phyloP scores from a whole-genome alignment of 495 filamentous ascomycete genomes.

The Aspergillus olivimuriae region DNA sequence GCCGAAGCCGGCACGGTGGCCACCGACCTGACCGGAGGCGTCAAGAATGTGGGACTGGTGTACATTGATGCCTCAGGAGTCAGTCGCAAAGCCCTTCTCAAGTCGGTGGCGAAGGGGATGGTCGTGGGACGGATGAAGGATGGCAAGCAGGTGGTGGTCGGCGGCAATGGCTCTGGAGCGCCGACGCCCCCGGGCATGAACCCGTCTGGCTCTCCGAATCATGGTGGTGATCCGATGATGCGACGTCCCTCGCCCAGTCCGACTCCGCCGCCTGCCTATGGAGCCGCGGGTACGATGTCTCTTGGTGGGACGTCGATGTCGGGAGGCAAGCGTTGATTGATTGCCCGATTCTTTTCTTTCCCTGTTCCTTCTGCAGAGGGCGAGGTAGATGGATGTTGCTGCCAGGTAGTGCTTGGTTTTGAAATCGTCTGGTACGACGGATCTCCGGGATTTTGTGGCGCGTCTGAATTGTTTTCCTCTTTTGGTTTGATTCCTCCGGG shows the following conservation, averaged over 20 bases:
- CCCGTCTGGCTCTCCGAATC: no score
- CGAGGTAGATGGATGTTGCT: not conserved
- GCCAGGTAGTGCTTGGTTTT: not conserved
- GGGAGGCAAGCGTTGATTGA: slow-evolving; percentile 27
- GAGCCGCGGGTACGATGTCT: slow-evolving; percentile 30
- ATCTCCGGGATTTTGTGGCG: not conserved
- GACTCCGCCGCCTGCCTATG: slow-evolving; percentile 40
- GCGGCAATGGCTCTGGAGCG: slow-evolving; percentile 76
- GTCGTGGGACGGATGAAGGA: slow-evolving; percentile 82
- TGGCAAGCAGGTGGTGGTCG: slow-evolving; percentile 77
- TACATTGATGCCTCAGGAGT: slow-evolving; percentile 96
- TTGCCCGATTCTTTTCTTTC: not conserved
- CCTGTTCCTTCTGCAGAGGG: not conserved
- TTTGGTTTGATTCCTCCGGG: no score
- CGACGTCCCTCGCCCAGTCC: slow-evolving; percentile 27
- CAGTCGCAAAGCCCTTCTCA: slow-evolving; percentile 79
- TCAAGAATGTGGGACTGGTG: slow-evolving; percentile 95
- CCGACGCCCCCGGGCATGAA: slow-evolving; percentile 26
- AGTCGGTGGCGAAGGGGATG: slow-evolving; percentile 96
- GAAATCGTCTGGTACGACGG: not conserved
- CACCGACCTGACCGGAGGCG: slow-evolving; percentile 66
- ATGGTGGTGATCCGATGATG: slow-evolving; percentile 18
- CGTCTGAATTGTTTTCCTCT: not conserved
- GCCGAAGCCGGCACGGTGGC: slow-evolving; percentile 73
- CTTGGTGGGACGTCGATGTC: slow-evolving; percentile 26